These are phyloP conservation scores for Groenewaldozyma auringiensis DNA, from an alignment of 1,139 yeast genomes.

Conservation along the genomic window DNA sequence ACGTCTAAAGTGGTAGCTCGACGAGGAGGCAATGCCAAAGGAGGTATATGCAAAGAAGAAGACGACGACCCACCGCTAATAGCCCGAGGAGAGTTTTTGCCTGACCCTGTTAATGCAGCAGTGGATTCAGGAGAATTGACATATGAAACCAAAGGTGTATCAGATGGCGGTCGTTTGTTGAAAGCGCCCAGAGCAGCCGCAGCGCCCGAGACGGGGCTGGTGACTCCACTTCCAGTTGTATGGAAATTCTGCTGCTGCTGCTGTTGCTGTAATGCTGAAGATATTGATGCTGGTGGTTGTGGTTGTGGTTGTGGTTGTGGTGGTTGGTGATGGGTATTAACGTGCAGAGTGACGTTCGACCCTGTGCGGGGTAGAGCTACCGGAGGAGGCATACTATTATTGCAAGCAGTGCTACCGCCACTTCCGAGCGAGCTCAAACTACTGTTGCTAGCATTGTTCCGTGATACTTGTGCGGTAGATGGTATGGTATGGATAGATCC, in stretches of 20 bases:
- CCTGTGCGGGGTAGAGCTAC: not conserved
- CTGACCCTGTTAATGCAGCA: conserved; percentile 1
- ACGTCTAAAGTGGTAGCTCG: conserved; percentile 78
- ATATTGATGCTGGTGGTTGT: too few relatives aligned
- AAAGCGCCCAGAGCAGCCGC: conserved; percentile 6
- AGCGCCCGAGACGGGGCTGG: not conserved
- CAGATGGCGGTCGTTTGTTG: conserved; percentile 22
- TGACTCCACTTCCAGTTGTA: not conserved
- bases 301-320: not conserved
- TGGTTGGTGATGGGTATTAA: not conserved
- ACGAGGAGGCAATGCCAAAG: conserved; percentile 22
- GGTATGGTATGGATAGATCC: not conserved
- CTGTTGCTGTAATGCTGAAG: too few relatives aligned
- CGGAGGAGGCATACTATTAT: not conserved
- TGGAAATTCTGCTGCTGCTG: too few relatives aligned
- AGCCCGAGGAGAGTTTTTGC: conserved; percentile 14
- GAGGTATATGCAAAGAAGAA: conserved; percentile 18
- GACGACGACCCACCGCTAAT: conserved; percentile 1
- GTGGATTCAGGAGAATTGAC: conserved; percentile 16
- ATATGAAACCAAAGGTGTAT: conserved; percentile 21
- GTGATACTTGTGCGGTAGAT: not conserved
- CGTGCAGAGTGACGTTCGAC: not conserved
- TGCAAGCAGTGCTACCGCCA: not conserved
- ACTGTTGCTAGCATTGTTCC: not conserved
- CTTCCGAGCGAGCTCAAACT: conserved; percentile 2